Evolutionary conservation across 2,329 filamentous ascomycete genomes (phyloP), one percentile per base, ranked within the genome.

Genomic region (Penicillium sp.): DNA sequence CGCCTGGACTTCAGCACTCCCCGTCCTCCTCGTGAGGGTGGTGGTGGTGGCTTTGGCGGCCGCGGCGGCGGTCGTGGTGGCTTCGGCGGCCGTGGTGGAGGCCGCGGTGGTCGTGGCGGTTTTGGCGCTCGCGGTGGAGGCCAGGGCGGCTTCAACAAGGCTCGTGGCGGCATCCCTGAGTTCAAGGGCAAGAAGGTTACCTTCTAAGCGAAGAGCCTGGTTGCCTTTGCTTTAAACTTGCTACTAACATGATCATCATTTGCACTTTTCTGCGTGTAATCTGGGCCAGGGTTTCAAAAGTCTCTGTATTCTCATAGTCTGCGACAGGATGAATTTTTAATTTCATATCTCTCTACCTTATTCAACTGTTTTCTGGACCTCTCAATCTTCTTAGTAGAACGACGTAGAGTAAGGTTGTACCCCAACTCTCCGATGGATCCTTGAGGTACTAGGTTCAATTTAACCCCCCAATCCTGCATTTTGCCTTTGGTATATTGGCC

Each of bases 121-220:
- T 73, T 79, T 61, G 75, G 81, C 61, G 78, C 77, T 63, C 71
- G 79, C 57, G 73, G 77, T 62, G 68, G 59, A 48, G 76, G 80
- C 57, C 76, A 77, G 57, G 76, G 79, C 62, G 76, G 79, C 62
- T 75, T 79, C 54, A 79, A 75, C 69, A 82, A 79, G 67, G 82
- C 79, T 71, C 76, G 79, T 59, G 80, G 83, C 35, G 85, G 85
- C 71, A 79, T 88, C 70, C 83, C 86, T 61, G 84, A 88, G 73
- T 91, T 90, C 82, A 82, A 86, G 78, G 92, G 91, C 78, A 89
- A 87, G 82, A 95, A 93, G 87, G 87, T 86, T 75, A 90, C 87
- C 66, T 91, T 91, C 76, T 81, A 80, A 72, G 60, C 72, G 62
- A n/a, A 28, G 28, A 15, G 20, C 31, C 10, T 45, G 5, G 11